Percentiles rank a stretch among this genome's conserved stretches.
Conservation (phyloP, 495 filamentous ascomycete genomes). For the Aspergillus biplanus region DNA sequence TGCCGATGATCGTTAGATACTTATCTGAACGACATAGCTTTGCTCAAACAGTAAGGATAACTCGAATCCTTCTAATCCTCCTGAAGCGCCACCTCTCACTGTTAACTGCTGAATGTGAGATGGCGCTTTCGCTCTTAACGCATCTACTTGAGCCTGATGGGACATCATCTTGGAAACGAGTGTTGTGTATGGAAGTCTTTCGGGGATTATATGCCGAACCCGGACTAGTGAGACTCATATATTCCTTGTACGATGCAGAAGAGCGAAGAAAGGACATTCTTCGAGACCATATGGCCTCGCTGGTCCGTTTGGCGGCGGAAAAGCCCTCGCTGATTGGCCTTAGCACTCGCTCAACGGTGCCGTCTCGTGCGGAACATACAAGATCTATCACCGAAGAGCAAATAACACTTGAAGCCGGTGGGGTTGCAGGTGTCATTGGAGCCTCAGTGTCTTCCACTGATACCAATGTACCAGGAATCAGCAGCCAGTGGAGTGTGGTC, state of each 20-base stretch:
- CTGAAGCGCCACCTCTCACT: slow-evolving; percentile 75
- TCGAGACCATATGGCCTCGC: slow-evolving; percentile 75
- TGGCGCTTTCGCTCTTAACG: slow-evolving; percentile 81
- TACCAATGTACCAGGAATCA: slow-evolving; percentile 72
- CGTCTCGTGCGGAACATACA: slow-evolving; percentile 49
- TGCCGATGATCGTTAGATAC: slow-evolving; percentile 79
- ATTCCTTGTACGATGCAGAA: slow-evolving; percentile 73
- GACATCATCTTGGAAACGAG: slow-evolving; percentile 77
- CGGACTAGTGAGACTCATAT: slow-evolving; percentile 76
- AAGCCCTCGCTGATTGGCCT: slow-evolving; percentile 87
- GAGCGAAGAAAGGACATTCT: slow-evolving; percentile 77
- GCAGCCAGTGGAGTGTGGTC: slow-evolving; percentile 85
- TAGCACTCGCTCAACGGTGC: slow-evolving; percentile 81
- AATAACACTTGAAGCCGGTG: slow-evolving; percentile 83
- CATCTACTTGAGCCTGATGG: slow-evolving; percentile 86
- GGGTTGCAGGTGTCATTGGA: slow-evolving; percentile 84
- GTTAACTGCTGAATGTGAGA: slow-evolving; percentile 78
- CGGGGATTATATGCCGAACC: slow-evolving; percentile 81
- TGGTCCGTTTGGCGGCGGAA: slow-evolving; percentile 88
- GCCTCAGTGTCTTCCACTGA: slow-evolving; percentile 69
- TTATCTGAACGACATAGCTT: slow-evolving; percentile 81
- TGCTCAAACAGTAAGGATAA: slow-evolving; percentile 77
- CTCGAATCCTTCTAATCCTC: slow-evolving; percentile 79
- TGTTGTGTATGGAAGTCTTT: slow-evolving; percentile 89
- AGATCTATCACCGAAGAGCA: slow-evolving; percentile 68